Percentiles rank a stretch among this genome's conserved stretches.
Evolutionary conservation across 2,329 filamentous ascomycete species (phyloP).

Genomic region (Rhynchosporium secalis): DNA sequence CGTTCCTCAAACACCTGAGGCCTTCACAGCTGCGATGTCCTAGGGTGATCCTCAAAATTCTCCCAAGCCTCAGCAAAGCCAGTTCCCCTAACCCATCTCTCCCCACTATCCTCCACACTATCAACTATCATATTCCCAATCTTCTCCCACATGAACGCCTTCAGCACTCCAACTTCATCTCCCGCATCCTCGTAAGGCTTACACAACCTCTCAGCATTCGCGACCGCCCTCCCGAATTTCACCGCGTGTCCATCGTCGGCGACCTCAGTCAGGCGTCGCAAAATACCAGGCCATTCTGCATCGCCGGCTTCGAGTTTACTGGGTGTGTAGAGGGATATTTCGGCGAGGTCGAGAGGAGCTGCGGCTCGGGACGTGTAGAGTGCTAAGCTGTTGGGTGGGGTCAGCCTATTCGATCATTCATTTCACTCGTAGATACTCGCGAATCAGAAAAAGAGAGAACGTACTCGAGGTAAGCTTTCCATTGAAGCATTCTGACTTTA

Average conservation of each 20-base stretch:
- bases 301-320: conserved; percentile 37
- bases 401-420: neutral
- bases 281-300: conserved; percentile 42
- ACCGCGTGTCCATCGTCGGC: conserved; percentile 79
- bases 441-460: neutral
- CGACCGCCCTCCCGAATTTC: conserved; percentile 72
- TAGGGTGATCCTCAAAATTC: conserved; percentile 28
- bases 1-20: no score
- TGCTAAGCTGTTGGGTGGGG: conserved; percentile 46
- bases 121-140: conserved; percentile 63
- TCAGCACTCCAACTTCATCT: conserved; percentile 53
- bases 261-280: conserved; percentile 49
- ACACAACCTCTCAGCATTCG: conserved; percentile 58
- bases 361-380: conserved; percentile 70
- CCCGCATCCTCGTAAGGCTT: conserved; percentile 45
- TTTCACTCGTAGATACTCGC: neutral
- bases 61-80: conserved; percentile 65
- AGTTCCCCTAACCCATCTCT: conserved; percentile 59
- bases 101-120: conserved; percentile 53
- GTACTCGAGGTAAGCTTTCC: conserved; percentile 72
- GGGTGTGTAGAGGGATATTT: conserved; percentile 61
- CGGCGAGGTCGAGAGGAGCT: conserved; percentile 58
- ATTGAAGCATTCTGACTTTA: conserved; percentile 74
- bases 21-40: conserved; percentile 25
- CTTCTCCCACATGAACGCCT: conserved; percentile 59